Base-by-base conservation (phyloP, 257 asterid species). In the Paraleonurus japonicus region DNA sequence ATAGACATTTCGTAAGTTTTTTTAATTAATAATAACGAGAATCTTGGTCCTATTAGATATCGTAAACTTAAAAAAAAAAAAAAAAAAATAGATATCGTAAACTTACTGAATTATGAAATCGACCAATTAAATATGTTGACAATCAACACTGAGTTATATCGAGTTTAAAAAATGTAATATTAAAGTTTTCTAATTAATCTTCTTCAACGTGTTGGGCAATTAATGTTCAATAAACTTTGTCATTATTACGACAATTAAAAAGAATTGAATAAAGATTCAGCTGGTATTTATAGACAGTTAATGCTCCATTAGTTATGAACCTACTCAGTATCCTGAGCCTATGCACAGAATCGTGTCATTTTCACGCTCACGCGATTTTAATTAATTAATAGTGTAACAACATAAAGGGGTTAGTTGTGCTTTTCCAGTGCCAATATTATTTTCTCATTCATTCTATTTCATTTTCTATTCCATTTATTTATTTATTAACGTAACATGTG, bases 301-400 rank as follows among this genome's bases (percentile, higher is more conserved):
- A 61, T 62, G 73, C 72, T 71, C 60, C 37, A 30, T 37, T 59
- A 75, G 70, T 58, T 57, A 64, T 45, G 43, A 70, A 72, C 77
- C 70, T 57, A 65, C 60, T 57, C 61, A 32, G 58, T 43, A 55
- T 60, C 54, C 71, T 20, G 33, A 51, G 23, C 26, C 71, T 77
- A 77, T 50, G 77, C 59, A 65, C 77, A 47, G 1, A 67, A 73
- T 58, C 11, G 1, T 45, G 50, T 60, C 17, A n/a, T 5, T 30
- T 62, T 59, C 23, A 4, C 58, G 64, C 22, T 11, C 81, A 15
- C 65, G 13, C 64, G 3, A 33, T 32, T 65, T 55, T 13, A 65
- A 16, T 28, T 3, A 28, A 28, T 5, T 1, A 28, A 1, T 17
- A 57, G 7, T 20, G 55, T 15, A 45, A 53, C 47, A 13, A 23